Evolutionary conservation across 495 filamentous ascomycete species (phyloP).

Genomic region (Collariella sp.): DNA sequence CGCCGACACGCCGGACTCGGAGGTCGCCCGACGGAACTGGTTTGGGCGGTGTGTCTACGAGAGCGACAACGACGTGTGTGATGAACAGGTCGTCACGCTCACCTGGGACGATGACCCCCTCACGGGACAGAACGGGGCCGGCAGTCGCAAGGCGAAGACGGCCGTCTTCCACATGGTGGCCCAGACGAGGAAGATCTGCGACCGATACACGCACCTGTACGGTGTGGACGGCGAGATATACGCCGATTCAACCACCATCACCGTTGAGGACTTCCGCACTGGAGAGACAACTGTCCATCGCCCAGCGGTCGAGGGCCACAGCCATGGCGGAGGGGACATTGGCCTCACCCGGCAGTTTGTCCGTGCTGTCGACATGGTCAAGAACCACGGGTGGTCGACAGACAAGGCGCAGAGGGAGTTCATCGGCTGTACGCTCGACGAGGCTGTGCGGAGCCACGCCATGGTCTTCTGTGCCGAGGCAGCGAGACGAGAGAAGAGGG

Average conservation of each 20-base stretch:
- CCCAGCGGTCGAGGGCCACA: constrained; percentile 45
- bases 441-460: constrained; percentile 79
- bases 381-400: constrained; percentile 57
- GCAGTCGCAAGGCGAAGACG: constrained; percentile 61
- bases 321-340: constrained; percentile 82
- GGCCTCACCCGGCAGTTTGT: constrained; percentile 76
- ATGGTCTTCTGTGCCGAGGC: constrained; percentile 94
- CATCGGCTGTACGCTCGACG: constrained; percentile 75
- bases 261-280: constrained; percentile 53
- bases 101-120: constrained; percentile 66
- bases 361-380: constrained; percentile 69
- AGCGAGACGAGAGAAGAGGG: constrained; percentile 57
- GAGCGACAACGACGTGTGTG: constrained; percentile 80
- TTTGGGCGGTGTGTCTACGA: constrained; percentile 94
- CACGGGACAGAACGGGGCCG: neutral
- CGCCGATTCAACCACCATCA: constrained; percentile 63
- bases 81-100: constrained; percentile 83
- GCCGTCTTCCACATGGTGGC: constrained; percentile 92
- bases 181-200: constrained; percentile 76
- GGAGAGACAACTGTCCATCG: constrained; percentile 44
- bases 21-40: constrained; percentile 61
- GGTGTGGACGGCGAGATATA: constrained; percentile 77
- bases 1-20: constrained; percentile 34
- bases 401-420: constrained; percentile 63
- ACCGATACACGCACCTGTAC: constrained; percentile 73